A percentile compares a stretch with the other conserved stretches of the same genome.
These are phyloP conservation scores for Nothophytophthora sp. DNA, from an alignment of 352 stramenopile species.

Conservation along the genomic window DNA sequence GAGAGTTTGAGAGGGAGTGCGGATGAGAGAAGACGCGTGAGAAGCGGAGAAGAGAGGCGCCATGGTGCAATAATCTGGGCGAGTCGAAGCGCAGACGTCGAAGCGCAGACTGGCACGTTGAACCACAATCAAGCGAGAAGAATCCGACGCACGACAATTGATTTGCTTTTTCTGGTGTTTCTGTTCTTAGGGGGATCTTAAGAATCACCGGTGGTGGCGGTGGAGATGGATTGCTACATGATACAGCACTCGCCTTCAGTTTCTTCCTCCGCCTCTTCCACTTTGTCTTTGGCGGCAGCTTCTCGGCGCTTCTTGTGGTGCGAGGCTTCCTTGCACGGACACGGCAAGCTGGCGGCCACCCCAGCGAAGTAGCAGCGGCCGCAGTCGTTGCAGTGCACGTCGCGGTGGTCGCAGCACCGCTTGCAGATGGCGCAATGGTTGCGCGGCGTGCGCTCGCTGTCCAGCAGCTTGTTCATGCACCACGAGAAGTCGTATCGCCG, in stretches of 20 bases:
- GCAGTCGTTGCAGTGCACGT: slow-evolving; percentile 84
- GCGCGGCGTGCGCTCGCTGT: slow-evolving; percentile 68
- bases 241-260: slow-evolving; percentile 81
- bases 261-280: slow-evolving; percentile 54
- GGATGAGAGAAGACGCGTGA: too few relatives aligned
- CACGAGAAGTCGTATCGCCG: slow-evolving; percentile 78
- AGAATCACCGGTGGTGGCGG: slow-evolving; percentile 19
- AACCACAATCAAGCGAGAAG: too few relatives aligned
- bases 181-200: slow-evolving; percentile 2
- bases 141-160: too few relatives aligned
- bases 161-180: slow-evolving; percentile 17
- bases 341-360: slow-evolving; percentile 74
- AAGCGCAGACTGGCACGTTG: too few relatives aligned
- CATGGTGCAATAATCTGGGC: too few relatives aligned
- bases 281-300: slow-evolving; percentile 36
- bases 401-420: slow-evolving; percentile 84
- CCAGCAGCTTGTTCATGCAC: slow-evolving; percentile 82
- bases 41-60: too few relatives aligned
- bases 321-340: slow-evolving; percentile 71
- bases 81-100: too few relatives aligned
- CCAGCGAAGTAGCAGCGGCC: slow-evolving; percentile 86
- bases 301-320: slow-evolving; percentile 60
- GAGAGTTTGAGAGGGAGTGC: too few relatives aligned
- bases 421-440: slow-evolving; percentile 89
- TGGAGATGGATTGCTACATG: slow-evolving; percentile 57